Percentiles rank a stretch among this genome's conserved stretches.
phyloP scores from a whole-genome alignment of 148 eudicot genomes.

The Rhododendron griersonianum region DNA sequence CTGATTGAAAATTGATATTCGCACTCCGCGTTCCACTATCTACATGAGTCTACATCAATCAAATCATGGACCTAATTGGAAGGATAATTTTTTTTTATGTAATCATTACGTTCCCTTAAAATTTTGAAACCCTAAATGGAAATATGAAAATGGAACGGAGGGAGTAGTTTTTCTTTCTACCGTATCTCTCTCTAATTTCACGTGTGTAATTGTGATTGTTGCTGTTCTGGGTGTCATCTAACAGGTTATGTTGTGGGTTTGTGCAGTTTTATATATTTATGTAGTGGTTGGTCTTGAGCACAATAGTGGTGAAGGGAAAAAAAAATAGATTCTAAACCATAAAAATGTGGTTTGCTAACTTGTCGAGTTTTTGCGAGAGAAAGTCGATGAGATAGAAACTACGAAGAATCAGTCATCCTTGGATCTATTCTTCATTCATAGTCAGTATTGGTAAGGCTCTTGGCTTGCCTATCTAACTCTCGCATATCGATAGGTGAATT shows the following conservation, averaged over 20 bases:
- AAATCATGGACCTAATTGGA: neutral
- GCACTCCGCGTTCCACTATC: too few relatives aligned
- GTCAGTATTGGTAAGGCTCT: constrained; percentile 7
- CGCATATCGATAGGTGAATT: neutral
- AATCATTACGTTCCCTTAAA: too few relatives aligned
- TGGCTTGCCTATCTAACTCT: neutral
- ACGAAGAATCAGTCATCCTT: neutral
- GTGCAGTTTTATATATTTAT: neutral
- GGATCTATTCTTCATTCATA: neutral
- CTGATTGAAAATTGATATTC: too few relatives aligned
- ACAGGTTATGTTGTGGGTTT: neutral
- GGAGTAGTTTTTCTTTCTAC: neutral
- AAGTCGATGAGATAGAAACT: constrained; percentile 5
- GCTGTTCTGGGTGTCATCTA: neutral
- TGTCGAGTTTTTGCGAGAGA: neutral
- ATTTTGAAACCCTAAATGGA: neutral
- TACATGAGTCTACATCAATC: neutral
- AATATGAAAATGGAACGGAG: too few relatives aligned
- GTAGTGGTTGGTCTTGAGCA: neutral
- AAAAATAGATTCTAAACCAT: neutral
- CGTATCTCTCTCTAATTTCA: neutral
- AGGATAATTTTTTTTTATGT: too few relatives aligned
- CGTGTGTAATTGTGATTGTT: neutral
- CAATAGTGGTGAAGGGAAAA: neutral
- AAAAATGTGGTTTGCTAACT: constrained; percentile 9